Conservation (phyloP, 2,329 filamentous ascomycete genomes). For the Cordyceps farinosa region DNA sequence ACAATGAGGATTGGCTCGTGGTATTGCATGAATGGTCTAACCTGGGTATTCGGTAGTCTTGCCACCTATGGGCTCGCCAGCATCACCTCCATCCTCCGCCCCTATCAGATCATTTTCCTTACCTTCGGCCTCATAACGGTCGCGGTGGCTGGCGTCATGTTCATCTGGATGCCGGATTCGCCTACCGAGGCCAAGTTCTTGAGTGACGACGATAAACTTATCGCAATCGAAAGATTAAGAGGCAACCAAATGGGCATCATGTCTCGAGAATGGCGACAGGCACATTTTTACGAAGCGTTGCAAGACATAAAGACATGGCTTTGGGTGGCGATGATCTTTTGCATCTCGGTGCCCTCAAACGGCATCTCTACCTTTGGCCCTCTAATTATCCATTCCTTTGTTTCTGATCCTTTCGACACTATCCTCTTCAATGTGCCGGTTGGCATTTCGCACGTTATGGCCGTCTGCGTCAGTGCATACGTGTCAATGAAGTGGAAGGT, state of each 20-base stretch:
- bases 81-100: constrained; percentile 43
- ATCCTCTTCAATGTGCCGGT: constrained; percentile 61
- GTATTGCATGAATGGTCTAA: constrained; percentile 60
- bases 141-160: constrained; percentile 42
- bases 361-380: constrained; percentile 57
- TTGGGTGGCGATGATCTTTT: constrained; percentile 52
- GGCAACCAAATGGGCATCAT: constrained; percentile 54
- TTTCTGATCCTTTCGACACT: constrained; percentile 52
- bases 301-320: constrained; percentile 59
- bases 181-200: constrained; percentile 51
- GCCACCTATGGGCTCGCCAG: constrained; percentile 57
- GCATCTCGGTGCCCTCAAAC: constrained; percentile 55
- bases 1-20: constrained; percentile 54
- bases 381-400: constrained; percentile 57
- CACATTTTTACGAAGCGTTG: constrained; percentile 51
- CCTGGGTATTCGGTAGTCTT: constrained; percentile 54
- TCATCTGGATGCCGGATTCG: constrained; percentile 47
- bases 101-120: constrained; percentile 55
- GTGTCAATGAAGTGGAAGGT: constrained; percentile 52
- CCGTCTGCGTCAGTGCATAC: constrained; percentile 55
- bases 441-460: constrained; percentile 56
- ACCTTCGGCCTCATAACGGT: constrained; percentile 52
- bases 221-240: constrained; percentile 52
- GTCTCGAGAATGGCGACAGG: constrained; percentile 48
- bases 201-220: constrained; percentile 46